A percentile compares a stretch with the other conserved stretches of the same genome.
Evolutionary conservation across 306 rosid species (phyloP).

Genomic region (Pyrus pyrifolia): DNA sequence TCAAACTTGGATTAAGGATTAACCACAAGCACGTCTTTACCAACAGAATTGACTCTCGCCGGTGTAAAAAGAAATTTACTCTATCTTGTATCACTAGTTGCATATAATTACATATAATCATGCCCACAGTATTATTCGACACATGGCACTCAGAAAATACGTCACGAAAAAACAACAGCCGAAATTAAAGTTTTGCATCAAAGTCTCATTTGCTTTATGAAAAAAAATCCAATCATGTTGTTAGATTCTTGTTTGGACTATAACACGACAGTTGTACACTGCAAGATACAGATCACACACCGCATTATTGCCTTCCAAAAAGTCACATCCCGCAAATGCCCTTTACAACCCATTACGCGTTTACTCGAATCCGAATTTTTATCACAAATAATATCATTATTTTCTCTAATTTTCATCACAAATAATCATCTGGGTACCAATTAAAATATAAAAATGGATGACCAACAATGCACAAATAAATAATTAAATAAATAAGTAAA

Average conservation of each 20-base stretch:
- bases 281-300: background rate
- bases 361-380: background rate
- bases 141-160: background rate
- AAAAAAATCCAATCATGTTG: background rate
- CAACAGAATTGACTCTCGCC: too few relatives aligned
- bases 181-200: background rate
- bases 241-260: background rate
- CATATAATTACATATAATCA: too few relatives aligned
- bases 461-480: background rate
- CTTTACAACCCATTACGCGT: background rate
- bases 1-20: too few relatives aligned
- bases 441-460: too few relatives aligned
- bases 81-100: accelerated
- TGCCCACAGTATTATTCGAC: too few relatives aligned
- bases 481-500: background rate
- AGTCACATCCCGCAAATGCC: background rate
- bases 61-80: too few relatives aligned
- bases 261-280: background rate
- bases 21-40: too few relatives aligned
- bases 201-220: background rate
- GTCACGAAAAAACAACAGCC: background rate
- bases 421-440: background rate
- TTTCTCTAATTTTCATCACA: background rate
- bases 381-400: background rate
- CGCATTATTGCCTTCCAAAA: background rate